Evolutionary conservation across 2,329 filamentous ascomycete genomes (phyloP).

Genomic region (Ustulina deusta): DNA sequence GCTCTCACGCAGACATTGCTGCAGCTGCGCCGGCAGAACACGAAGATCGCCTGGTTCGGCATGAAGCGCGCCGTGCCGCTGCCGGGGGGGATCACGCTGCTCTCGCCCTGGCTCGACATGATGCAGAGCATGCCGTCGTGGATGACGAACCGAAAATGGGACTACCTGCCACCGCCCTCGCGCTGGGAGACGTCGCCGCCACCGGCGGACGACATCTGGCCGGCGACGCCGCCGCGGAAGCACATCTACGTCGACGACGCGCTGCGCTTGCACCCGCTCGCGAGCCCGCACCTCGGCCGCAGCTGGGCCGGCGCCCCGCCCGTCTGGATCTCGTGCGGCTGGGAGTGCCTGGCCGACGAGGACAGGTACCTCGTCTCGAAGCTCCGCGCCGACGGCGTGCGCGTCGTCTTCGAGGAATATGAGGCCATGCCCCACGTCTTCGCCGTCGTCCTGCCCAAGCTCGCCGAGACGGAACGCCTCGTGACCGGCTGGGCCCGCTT

Average conservation of each 20-base stretch:
- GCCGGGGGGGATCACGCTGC: slow-evolving; percentile 72
- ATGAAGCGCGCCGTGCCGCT: slow-evolving; percentile 69
- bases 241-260: slow-evolving; percentile 67
- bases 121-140: slow-evolving; percentile 71
- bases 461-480: slow-evolving; percentile 63
- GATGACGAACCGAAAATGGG: slow-evolving; percentile 64
- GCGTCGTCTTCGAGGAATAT: slow-evolving; percentile 76
- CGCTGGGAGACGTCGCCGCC: slow-evolving; percentile 43
- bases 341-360: slow-evolving; percentile 79
- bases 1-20: slow-evolving; percentile 76
- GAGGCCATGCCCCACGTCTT: slow-evolving; percentile 84
- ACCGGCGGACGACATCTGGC: slow-evolving; percentile 67
- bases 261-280: slow-evolving; percentile 74
- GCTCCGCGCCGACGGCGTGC: slow-evolving; percentile 67
- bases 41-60: slow-evolving; percentile 71
- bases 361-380: slow-evolving; percentile 69
- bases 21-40: slow-evolving; percentile 64
- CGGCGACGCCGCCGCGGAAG: slow-evolving; percentile 64
- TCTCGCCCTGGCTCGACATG: slow-evolving; percentile 79
- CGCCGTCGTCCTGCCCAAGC: slow-evolving; percentile 62
- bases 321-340: slow-evolving; percentile 74
- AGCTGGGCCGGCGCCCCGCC: slow-evolving; percentile 75
- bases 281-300: slow-evolving; percentile 68
- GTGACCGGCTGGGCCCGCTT: slow-evolving; percentile 69
- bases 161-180: slow-evolving; percentile 70